Evolutionary conservation across 345 rosid species (phyloP), one percentile per base, ranked within the genome.

Genomic region (Eucalyptus curtisii): DNA sequence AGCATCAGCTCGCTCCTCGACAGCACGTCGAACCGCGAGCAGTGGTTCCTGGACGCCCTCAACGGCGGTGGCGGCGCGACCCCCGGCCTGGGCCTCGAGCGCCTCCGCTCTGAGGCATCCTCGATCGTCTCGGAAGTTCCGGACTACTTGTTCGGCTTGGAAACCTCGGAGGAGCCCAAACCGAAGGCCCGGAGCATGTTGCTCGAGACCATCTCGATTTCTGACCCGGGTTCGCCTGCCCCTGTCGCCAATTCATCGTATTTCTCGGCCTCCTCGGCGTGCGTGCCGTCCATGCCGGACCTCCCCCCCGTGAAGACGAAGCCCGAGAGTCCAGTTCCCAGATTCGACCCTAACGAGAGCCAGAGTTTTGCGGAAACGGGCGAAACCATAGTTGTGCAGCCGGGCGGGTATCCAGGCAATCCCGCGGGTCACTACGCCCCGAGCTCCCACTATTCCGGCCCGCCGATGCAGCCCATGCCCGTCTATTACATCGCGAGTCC

Each of bases 181-280:
- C 64, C 86, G 52, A 96, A 92, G 92, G 64, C 90, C 86, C 93
- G 95, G 30, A 84, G 66, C 7, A n/a, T 87, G 37, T 30, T 94
- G 87, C 90, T 92, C 20, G 99, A 96, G n/a, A 93, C 90, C 44
- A 90, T 94, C 19, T 93, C 97, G 52, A 92, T 93, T 27, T 95
- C 98, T 52, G 99, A 96, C 88, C 97, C 98, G 44, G 99, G 99
- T 87, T 96, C 99, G 24, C 99, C 97, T 5, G 96, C 94, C 81
- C 97, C 96, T 14, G 94, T 93, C 50, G 88, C 95, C 88, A 93
- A 97, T 40, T 95, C 98, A 10, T 96, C 96, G 57, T 96, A 92
- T 89, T 93, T 93, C 88, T 96, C 99, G 0, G 94, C 96, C 3
- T 95, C 96, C 24, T 96, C 98, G 3, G 95, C 96, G 1, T 59